Base-by-base conservation (phyloP, 2,329 filamentous ascomycete species). In the Phaeoacremonium minimum region DNA sequence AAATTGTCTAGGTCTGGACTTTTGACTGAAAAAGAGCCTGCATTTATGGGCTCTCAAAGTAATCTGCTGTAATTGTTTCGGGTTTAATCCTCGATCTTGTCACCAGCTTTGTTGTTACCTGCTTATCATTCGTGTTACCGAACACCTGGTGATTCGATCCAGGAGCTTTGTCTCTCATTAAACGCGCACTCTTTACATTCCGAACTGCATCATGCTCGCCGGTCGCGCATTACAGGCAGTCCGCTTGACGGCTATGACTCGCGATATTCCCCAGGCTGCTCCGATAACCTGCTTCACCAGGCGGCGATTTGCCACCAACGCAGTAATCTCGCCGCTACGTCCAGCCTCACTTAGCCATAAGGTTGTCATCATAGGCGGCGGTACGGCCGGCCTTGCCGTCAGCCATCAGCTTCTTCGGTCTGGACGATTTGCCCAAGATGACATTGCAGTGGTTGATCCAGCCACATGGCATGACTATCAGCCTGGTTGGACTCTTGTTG, bases 401-500 rank as follows among this genome's bases (percentile, higher is more conserved):
- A 78, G 77, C 48, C 80, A 85, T 49, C 83, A 87, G 60, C 71
- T 87, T 4, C 69, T 85, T 4, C 69, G 69, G 3, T 64, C 67
- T 1, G 77, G 76, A 30, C 67, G 67, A 17, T 83, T 83, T 48
- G 45, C 56, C 1, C 60, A 67, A 30, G 64, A 77, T 19, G 80
- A 85, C 41, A 81, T 85, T 42, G 80, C 80, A 18, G 49, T 85
- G 17, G 60, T 85, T 30, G 80, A 85, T 44, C 80, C 80, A 0
- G 69, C 80, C 1, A 52, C 60, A 45, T 80, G 69, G 66, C 80
- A 85, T 51, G 69, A 85, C 59, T 85, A 83, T 53, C 80, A 85
- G 55, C 78, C 80, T 1, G 80, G 80, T 36, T 85, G 80, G 80
- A 85, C 81, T 3, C 64, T 85, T 2, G 80, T 84, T 3, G 80